Evolutionary conservation across 345 rosid species (phyloP), one percentile per base, ranked within the genome.

Genomic region (Hirschfeldia incana): DNA sequence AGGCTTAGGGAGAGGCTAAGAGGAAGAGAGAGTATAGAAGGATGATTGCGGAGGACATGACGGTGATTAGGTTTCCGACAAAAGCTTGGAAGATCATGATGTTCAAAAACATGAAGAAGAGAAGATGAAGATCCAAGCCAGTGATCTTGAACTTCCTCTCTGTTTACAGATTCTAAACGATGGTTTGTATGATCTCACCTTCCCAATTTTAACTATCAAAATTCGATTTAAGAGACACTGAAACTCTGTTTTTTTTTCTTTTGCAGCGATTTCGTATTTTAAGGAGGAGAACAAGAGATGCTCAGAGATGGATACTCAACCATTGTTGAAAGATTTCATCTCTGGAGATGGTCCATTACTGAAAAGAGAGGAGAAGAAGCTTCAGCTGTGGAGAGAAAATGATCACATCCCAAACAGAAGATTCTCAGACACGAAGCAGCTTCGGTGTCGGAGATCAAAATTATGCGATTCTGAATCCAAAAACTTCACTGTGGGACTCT

Each of bases 131-230:
- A 91, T 53, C 59, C 27, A 53, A 53, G 4, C 4, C 59, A 53
- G 59, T 53, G 59, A 53, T 6, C 59, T 53, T 67, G 90, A 95
- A 88, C 89, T 95, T 51, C 99, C 99, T 82, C 87, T 91, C 46
- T 92, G 85, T 80, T 84, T 95, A 85, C 83, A 93, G 68, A 86
- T 95, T 67, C 51, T 95, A 77, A 91, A 87, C 57, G 87, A 93
- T 81, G 98, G 98, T 95, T 78, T 42, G 91, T 60, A 1, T 28
- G 1, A 10, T 13, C 57, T 44, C 16, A 49, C 11, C 49, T 39
- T 69, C 34, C 29, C 3, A 21, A 13, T 65, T 67, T 30, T 10
- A 46, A 53, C 11, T 8, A 21, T 37, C 1, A 1, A 28, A 53
- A 11, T 42, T 73, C 39, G 37, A 5, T 65, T 74, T 53, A 11